Base-by-base conservation (phyloP, 768 basidiomycete species). In the Crucibulum laeve region DNA sequence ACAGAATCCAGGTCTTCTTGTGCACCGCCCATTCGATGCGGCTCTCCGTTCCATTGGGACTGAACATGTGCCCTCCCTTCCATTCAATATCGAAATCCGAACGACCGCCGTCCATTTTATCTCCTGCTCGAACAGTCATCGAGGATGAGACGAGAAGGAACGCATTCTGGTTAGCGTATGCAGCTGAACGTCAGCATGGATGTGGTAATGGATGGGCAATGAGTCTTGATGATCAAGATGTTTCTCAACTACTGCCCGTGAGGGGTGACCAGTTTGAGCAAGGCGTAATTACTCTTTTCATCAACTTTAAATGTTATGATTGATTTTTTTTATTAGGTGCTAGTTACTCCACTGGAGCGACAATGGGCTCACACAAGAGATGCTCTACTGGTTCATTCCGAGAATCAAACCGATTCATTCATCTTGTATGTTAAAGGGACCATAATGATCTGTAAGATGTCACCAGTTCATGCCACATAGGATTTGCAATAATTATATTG, bases 121-220 rank as follows among this genome's bases (percentile, higher is more conserved):
- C 73, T 0, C 68, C 78, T 3, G 77, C 84, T n/a, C 68, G 69
- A 34, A 80, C 73, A 24, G 73, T 78, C 1, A 64, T 81, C 5
- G 87, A 88, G 57, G 83, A 84, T 25, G 87, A 88, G 59, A 77
- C 68, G 30, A 71, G 87, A 39, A 70, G 85, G 43, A 88, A 88
- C 52, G 69, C 77, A 1, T 87, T 87, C 53, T 90, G 86, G 79
- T 53, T 84, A 36, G 79, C 83, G 6, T 88, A 87, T 56, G 71
- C 80, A 4, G 67, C 72, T 35, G 87, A 89, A 50, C 77, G 86
- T 21, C 74, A 81, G 47, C 76, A 79, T 44, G 79, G 83, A 4
- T 75, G 73, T 47, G 77, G 78, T 24, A 87, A 85, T 51, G 82
- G 80, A 15, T 89, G 85, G 79, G 80, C 86, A 0, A 67, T 79